phyloP scores from a whole-genome alignment of 1,284 basidiomycete genomes.

The Apiotrichum gracile region DNA sequence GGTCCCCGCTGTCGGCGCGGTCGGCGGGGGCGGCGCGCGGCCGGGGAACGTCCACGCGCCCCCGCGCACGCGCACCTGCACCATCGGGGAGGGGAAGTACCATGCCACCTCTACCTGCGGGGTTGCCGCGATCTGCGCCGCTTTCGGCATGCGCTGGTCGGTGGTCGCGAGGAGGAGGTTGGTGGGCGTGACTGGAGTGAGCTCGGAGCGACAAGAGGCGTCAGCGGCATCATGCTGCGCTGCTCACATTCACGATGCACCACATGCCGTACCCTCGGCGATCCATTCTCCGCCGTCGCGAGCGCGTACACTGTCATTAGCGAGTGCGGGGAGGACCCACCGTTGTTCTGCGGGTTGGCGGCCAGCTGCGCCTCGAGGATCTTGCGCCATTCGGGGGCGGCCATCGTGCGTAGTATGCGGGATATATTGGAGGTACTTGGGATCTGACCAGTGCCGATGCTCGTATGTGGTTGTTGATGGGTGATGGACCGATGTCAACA shows the following conservation, averaged over 20 bases:
- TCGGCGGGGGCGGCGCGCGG: background rate
- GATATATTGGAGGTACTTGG: background rate
- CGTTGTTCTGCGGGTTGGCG: conserved; percentile 26
- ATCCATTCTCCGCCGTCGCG: conserved; percentile 27
- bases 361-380: conserved; percentile 32
- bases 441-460: background rate
- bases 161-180: conserved; percentile 40
- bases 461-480: too few relatives aligned
- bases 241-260: conserved; percentile 41
- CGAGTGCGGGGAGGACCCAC: conserved; percentile 17
- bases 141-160: conserved; percentile 43
- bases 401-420: background rate
- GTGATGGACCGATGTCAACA: too few relatives aligned
- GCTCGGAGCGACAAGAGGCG: background rate
- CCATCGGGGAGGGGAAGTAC: conserved; percentile 34
- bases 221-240: too few relatives aligned
- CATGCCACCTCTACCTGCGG: conserved; percentile 36
- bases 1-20: too few relatives aligned
- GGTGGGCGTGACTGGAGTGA: conserved; percentile 29
- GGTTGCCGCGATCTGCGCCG: conserved; percentile 29
- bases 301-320: conserved; percentile 32
- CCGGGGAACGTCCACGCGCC: conserved; percentile 18
- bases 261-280: conserved; percentile 38
- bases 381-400: conserved; percentile 30
- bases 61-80: conserved; percentile 43